phyloP scores from a whole-genome alignment of 2,329 filamentous ascomycete genomes.

The Verticillium albo-atrum region DNA sequence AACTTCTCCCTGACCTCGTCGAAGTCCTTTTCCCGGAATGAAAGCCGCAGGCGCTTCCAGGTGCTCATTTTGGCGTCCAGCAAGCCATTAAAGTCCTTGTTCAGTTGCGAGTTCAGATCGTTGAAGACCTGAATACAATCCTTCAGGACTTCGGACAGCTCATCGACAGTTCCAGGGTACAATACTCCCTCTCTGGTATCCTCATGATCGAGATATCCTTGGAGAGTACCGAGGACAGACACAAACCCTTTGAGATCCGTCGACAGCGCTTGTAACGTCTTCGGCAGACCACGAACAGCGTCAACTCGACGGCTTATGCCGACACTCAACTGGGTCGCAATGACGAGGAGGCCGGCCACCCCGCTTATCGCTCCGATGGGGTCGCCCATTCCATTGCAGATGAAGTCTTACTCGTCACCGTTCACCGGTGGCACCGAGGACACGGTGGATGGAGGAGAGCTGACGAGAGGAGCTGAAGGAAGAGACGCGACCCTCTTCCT shows the following conservation, averaged over 20 bases:
- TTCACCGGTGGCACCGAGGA: not conserved
- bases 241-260: not conserved
- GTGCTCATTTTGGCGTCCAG: not conserved
- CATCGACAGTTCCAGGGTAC: not conserved
- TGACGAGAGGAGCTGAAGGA: not conserved
- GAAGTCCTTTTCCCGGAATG: slow-evolving; percentile 1
- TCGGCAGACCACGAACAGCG: not conserved
- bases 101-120: not conserved
- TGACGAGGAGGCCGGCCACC: slow-evolving; percentile 3
- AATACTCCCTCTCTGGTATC: slow-evolving; percentile 1
- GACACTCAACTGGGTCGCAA: not conserved
- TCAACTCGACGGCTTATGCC: slow-evolving; percentile 3
- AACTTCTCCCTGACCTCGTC: not conserved
- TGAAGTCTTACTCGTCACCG: not conserved
- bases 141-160: not conserved
- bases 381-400: slow-evolving; percentile 3
- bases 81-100: not conserved
- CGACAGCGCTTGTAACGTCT: slow-evolving; percentile 1
- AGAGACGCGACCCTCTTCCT: not conserved
- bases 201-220: slow-evolving; percentile 2
- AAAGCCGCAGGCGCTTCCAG: not conserved
- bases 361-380: slow-evolving; percentile 1
- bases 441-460: no score
- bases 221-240: slow-evolving; percentile 4
- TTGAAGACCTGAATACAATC: not conserved